A percentile compares a stretch with the other conserved stretches of the same genome.
Evolutionary conservation across 768 basidiomycete species (phyloP).

Genomic region (Boletus pseudo-olivaceus): DNA sequence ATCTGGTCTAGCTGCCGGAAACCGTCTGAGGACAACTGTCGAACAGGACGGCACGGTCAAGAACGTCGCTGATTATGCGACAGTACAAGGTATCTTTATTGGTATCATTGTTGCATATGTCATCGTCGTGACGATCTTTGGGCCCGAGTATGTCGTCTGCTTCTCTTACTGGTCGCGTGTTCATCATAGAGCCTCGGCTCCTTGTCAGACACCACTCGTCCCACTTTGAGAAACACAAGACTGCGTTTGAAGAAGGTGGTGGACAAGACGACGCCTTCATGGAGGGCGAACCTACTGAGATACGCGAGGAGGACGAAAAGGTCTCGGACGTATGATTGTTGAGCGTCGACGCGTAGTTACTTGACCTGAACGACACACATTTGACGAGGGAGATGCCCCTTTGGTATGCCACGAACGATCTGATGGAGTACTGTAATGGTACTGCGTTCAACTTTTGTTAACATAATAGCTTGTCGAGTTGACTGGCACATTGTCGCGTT

Average conservation of each 20-base stretch:
- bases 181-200: background rate
- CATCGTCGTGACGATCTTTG: slow-evolving; percentile 70
- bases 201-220: slow-evolving; percentile 58
- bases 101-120: slow-evolving; percentile 78
- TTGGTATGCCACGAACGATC: too few species aligned
- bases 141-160: slow-evolving; percentile 58
- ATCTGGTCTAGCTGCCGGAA: slow-evolving; percentile 49
- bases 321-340: slow-evolving; percentile 10
- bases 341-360: too few species aligned
- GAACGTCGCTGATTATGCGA: slow-evolving; percentile 63
- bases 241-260: slow-evolving; percentile 76
- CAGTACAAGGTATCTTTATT: slow-evolving; percentile 84
- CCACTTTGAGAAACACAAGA: slow-evolving; percentile 81
- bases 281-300: slow-evolving; percentile 14
- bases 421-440: too few species aligned
- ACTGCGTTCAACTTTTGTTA: too few species aligned
- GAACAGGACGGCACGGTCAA: slow-evolving; percentile 34
- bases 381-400: too few species aligned
- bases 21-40: slow-evolving; percentile 50
- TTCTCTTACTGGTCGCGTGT: background rate
- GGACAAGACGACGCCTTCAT: slow-evolving; percentile 50
- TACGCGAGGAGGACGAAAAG: slow-evolving; percentile 22
- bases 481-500: background rate
- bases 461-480: background rate
- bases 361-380: background rate